phyloP scores from a whole-genome alignment of 148 eudicot species.

The Amaranthus palmeri region DNA sequence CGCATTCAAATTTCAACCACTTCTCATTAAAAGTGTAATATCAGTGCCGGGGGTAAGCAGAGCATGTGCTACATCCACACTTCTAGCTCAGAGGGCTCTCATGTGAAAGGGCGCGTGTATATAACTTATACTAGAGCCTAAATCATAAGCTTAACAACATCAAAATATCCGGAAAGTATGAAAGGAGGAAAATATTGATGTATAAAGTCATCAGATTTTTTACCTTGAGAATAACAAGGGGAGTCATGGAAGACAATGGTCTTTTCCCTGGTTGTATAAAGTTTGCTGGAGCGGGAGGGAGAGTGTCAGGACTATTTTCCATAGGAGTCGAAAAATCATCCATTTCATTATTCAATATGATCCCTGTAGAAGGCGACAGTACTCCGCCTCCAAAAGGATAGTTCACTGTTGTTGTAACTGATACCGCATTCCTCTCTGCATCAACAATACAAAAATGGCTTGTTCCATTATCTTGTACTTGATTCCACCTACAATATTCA shows the following conservation, averaged over 20 bases:
- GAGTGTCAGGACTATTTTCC: constrained; percentile 45
- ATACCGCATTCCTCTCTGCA: constrained; percentile 84
- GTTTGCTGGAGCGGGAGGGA: constrained; percentile 79
- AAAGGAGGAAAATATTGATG: background rate
- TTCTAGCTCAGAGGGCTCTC: too few species aligned
- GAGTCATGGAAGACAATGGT: constrained; percentile 95
- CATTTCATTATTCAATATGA: constrained; percentile 82
- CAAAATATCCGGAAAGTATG: background rate
- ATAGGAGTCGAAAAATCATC: constrained; percentile 81
- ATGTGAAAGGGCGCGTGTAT: too few species aligned
- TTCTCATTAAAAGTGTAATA: too few species aligned
- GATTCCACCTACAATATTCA: constrained; percentile 65
- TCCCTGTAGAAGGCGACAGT: constrained; percentile 73
- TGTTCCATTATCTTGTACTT: constrained; percentile 79
- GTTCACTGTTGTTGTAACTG: constrained; percentile 85
- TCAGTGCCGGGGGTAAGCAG: too few species aligned
- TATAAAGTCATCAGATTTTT: background rate
- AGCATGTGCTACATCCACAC: too few species aligned
- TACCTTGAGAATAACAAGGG: constrained; percentile 74
- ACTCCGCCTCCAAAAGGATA: constrained; percentile 65
- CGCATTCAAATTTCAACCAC: too few species aligned
- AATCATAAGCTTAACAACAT: background rate
- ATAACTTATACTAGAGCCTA: too few species aligned
- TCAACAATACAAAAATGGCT: constrained; percentile 95
- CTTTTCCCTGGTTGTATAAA: constrained; percentile 76